Conservation (phyloP, 306 rosid genomes). For the Sindora glabra region DNA sequence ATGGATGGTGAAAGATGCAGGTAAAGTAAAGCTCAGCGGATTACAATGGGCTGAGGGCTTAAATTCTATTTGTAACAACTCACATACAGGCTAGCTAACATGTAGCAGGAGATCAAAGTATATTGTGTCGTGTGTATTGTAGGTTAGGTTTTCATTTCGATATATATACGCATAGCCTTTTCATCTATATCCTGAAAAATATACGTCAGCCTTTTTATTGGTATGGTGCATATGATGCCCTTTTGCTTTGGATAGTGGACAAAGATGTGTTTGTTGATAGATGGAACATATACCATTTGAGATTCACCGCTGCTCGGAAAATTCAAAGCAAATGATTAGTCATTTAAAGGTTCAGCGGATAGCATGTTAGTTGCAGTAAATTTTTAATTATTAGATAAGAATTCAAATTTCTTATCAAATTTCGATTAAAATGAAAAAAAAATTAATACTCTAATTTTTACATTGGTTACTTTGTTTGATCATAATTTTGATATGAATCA, state of each 20-base stretch:
- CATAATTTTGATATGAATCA: too few species aligned
- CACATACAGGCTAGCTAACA: background rate
- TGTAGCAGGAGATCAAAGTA: too few species aligned
- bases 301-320: conserved; percentile 48
- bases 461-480: too few species aligned
- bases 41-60: background rate
- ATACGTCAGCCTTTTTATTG: conserved; percentile 37
- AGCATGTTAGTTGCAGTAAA: too few species aligned
- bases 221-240: conserved; percentile 35
- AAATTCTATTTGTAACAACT: background rate
- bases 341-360: too few species aligned
- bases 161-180: conserved; percentile 21
- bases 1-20: background rate
- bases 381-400: too few species aligned
- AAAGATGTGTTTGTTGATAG: conserved; percentile 38
- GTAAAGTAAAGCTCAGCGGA: background rate
- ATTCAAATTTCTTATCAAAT: too few species aligned
- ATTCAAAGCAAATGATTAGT: conserved; percentile 74
- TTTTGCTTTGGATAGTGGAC: conserved; percentile 60
- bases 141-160: conserved; percentile 3
- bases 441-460: too few species aligned
- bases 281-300: conserved; percentile 61
- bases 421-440: too few species aligned
- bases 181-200: conserved; percentile 12
- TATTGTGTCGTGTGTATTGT: conserved; percentile 2